These are phyloP conservation scores for Theobroma cacao DNA, from an alignment of 345 rosid species.

Conservation along the genomic window DNA sequence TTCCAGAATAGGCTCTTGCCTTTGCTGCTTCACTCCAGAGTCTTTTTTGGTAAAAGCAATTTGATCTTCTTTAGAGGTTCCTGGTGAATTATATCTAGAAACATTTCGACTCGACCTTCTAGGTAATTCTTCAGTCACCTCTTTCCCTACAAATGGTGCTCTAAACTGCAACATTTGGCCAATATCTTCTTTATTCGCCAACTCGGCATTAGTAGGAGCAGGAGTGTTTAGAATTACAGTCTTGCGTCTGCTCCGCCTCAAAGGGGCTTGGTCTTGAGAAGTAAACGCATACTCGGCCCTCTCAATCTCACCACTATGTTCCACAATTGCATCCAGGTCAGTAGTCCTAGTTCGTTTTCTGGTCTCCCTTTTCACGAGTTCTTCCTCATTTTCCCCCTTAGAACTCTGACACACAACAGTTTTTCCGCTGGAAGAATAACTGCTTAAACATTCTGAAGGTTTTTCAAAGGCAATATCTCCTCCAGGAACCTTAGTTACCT, in stretches of 20 bases:
- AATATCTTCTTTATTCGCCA: constrained; percentile 5
- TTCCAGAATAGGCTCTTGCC: constrained; percentile 5
- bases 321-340: constrained; percentile 13
- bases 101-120: constrained; percentile 13
- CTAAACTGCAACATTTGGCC: neutral
- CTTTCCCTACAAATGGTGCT: neutral
- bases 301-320: constrained; percentile 10
- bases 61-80: constrained; percentile 5
- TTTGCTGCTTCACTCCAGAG: constrained; percentile 8
- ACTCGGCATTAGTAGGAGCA: neutral
- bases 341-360: constrained; percentile 13
- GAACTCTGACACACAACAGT: constrained; percentile 13
- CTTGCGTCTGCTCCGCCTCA: constrained; percentile 30
- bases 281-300: neutral
- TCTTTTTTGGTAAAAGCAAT: neutral
- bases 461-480: neutral
- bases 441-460: neutral
- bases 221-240: constrained; percentile 16
- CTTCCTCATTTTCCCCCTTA: constrained; percentile 9
- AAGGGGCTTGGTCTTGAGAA: constrained; percentile 3
- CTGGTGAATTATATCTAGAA: constrained; percentile 6
- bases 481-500: constrained; percentile 9
- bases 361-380: constrained; percentile 3
- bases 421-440: constrained; percentile 18
- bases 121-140: neutral